Conservation (phyloP, 2,329 filamentous ascomycete genomes). For the Leptosphaerulina australis region DNA sequence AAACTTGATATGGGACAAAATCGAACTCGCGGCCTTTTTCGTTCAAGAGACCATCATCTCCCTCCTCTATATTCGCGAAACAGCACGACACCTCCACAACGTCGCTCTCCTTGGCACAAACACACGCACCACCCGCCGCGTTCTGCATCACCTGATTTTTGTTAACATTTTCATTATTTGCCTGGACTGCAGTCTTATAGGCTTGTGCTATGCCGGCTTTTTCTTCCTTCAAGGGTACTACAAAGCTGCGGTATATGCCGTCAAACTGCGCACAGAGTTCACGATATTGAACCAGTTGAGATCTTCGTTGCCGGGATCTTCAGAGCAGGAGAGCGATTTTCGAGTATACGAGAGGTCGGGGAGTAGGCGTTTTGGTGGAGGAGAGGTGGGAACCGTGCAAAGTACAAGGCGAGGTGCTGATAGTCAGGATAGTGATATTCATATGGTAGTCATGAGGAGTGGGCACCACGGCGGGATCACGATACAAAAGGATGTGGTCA, state of each 20-base stretch:
- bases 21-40: constrained; percentile 51
- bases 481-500: constrained; percentile 16
- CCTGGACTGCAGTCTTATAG: constrained; percentile 49
- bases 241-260: constrained; percentile 50
- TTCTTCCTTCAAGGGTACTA: constrained; percentile 50
- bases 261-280: constrained; percentile 60
- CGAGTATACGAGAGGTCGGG: constrained; percentile 42
- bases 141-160: constrained; percentile 45
- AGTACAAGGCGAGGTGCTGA: background rate
- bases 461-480: constrained; percentile 15
- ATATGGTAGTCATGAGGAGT: constrained; percentile 16
- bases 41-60: constrained; percentile 46
- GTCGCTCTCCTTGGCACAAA: constrained; percentile 24
- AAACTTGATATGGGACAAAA: constrained; percentile 45
- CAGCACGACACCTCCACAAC: constrained; percentile 50
- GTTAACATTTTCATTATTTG: constrained; percentile 50
- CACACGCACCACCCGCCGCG: constrained; percentile 18
- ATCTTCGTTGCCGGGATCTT: constrained; percentile 17
- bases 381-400: constrained; percentile 4
- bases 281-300: constrained; percentile 54
- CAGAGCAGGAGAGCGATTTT: constrained; percentile 9
- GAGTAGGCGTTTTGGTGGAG: constrained; percentile 42
- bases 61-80: constrained; percentile 59
- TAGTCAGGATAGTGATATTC: constrained; percentile 14
- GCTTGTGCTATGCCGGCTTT: constrained; percentile 46